phyloP scores from a whole-genome alignment of 208 protist genomes.

The Trypanosoma caninum region DNA sequence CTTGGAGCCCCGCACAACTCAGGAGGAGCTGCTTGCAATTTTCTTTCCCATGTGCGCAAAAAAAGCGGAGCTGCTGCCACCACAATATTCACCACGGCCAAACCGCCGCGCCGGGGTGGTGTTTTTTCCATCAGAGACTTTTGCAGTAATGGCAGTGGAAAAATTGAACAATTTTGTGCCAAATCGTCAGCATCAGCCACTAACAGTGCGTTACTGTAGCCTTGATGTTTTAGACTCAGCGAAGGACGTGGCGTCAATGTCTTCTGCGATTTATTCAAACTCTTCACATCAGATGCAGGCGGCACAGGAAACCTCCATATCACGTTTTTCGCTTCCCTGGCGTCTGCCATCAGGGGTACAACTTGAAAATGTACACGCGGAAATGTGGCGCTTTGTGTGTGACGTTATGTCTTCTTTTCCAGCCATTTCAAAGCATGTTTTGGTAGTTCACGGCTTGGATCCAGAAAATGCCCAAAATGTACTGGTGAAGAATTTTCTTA shows the following conservation, averaged over 20 bases:
- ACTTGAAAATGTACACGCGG: conserved; percentile 26
- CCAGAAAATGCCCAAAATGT: conserved; percentile 9
- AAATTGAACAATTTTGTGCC: conserved; percentile 84
- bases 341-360: conserved; percentile 7
- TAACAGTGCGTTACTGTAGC: conserved; percentile 68
- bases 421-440: conserved; percentile 7
- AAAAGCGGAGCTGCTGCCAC: conserved; percentile 49
- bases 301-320: background rate
- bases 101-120: conserved; percentile 67
- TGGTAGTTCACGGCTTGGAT: conserved; percentile 42
- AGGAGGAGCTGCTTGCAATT: conserved; percentile 52
- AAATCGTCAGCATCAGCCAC: conserved; percentile 65
- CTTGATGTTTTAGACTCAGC: conserved; percentile 21
- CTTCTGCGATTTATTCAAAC: background rate
- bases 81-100: conserved; percentile 26
- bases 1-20: conserved; percentile 62
- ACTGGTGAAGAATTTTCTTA: conserved; percentile 25
- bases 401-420: background rate
- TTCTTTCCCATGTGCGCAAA: conserved; percentile 73
- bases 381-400: conserved; percentile 34
- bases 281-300: background rate
- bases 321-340: background rate
- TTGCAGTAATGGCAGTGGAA: conserved; percentile 72
- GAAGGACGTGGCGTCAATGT: background rate
- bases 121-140: conserved; percentile 62